phyloP scores from a whole-genome alignment of 805 yeast genomes.

The Ogataea henricii region DNA sequence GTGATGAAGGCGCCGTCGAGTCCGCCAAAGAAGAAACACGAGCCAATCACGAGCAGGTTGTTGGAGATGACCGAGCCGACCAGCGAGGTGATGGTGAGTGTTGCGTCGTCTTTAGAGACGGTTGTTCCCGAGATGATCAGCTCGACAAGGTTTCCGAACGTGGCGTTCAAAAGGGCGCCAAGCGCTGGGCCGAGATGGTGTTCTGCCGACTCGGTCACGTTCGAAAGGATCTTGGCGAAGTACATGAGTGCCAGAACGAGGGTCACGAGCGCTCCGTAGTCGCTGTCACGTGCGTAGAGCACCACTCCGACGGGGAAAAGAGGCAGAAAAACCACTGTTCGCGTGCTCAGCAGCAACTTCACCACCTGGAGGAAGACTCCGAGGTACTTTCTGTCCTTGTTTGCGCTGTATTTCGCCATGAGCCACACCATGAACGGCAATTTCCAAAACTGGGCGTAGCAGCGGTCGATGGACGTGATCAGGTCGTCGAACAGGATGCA shows the following conservation, averaged over 20 bases:
- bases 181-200: slow-evolving; percentile 21
- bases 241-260: slow-evolving; percentile 19
- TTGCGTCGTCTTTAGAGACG: slow-evolving; percentile 21
- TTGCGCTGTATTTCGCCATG: slow-evolving; percentile 13
- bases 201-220: slow-evolving; percentile 20
- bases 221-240: slow-evolving; percentile 19
- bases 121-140: slow-evolving; percentile 20
- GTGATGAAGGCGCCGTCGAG: slow-evolving; percentile 13
- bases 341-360: slow-evolving; percentile 13
- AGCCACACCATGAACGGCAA: slow-evolving; percentile 13
- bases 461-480: slow-evolving; percentile 13
- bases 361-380: slow-evolving; percentile 17
- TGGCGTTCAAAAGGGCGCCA: slow-evolving; percentile 18
- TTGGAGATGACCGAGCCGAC: slow-evolving; percentile 19
- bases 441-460: slow-evolving; percentile 16
- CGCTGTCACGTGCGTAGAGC: slow-evolving; percentile 13
- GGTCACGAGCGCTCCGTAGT: slow-evolving; percentile 18
- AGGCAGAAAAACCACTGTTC: slow-evolving; percentile 18
- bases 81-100: slow-evolving; percentile 18
- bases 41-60: slow-evolving; percentile 19
- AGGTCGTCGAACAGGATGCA: slow-evolving; percentile 15
- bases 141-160: slow-evolving; percentile 19
- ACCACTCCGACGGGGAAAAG: slow-evolving; percentile 19
- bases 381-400: slow-evolving; percentile 14
- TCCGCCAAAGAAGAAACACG: slow-evolving; percentile 21